These are phyloP conservation scores for Boletellus ananas DNA, from an alignment of 768 basidiomycete genomes.

Conservation along the genomic window DNA sequence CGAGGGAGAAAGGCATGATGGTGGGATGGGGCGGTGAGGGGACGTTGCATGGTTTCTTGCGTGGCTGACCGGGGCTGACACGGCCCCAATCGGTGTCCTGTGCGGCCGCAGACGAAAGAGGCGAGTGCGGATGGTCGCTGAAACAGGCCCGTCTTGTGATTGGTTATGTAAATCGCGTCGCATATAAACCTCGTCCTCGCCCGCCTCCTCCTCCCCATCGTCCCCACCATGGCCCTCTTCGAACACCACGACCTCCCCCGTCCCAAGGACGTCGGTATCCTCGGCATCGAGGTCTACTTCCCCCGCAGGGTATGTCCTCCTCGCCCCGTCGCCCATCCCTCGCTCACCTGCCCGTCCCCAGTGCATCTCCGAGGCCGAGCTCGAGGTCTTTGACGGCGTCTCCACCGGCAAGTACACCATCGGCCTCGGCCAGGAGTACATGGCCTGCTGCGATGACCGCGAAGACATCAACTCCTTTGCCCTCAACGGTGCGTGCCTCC, in stretches of 20 bases:
- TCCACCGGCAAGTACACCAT: slow-evolving; percentile 98
- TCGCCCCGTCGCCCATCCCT: slow-evolving; percentile 6
- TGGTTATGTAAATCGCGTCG: slow-evolving; percentile 25
- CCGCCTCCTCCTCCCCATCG: not conserved
- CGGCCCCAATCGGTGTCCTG: not conserved
- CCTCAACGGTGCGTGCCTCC: slow-evolving; percentile 68
- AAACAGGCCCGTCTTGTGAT: too few relatives aligned
- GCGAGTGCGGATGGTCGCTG: too few relatives aligned
- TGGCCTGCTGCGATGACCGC: slow-evolving; percentile 98
- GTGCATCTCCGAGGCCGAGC: slow-evolving; percentile 94
- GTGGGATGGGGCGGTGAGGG: not conserved
- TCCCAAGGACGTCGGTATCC: slow-evolving; percentile 92
- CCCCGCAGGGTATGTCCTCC: slow-evolving; percentile 69
- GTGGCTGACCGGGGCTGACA: not conserved
- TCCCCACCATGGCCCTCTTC: slow-evolving; percentile 25
- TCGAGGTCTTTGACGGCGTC: slow-evolving; percentile 93
- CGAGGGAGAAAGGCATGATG: too few relatives aligned
- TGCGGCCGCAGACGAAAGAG: too few relatives aligned
- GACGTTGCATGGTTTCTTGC: not conserved
- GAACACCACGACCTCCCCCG: slow-evolving; percentile 38
- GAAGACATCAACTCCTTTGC: slow-evolving; percentile 99
- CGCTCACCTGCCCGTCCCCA: slow-evolving; percentile 29
- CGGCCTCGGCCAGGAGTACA: slow-evolving; percentile 95
- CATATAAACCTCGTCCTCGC: not conserved
- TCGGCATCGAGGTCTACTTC: slow-evolving; percentile 93